Evolutionary conservation across 2,329 filamentous ascomycete species (phyloP).

Genomic region (Geoglossum cookeanum): DNA sequence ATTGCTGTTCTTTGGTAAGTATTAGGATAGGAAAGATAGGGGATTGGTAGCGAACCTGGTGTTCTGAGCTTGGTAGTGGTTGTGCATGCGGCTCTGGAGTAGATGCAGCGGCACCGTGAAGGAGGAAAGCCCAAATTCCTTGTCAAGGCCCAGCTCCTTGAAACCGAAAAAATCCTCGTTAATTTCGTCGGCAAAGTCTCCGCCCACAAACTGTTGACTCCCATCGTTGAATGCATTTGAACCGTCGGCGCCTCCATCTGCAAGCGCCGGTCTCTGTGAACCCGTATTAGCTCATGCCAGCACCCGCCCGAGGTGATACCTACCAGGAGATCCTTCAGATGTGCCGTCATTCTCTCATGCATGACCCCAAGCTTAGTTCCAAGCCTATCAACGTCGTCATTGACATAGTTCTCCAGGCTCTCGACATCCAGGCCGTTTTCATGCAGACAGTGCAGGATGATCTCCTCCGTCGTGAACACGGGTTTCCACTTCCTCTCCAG

Average conservation of each 20-base stretch:
- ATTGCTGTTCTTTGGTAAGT: constrained; percentile 27
- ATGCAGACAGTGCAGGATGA: constrained; percentile 66
- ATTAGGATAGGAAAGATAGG: constrained; percentile 6
- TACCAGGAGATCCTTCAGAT: constrained; percentile 72
- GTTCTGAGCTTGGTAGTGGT: constrained; percentile 61
- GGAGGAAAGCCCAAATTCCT: constrained; percentile 72
- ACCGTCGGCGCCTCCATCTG: constrained; percentile 63
- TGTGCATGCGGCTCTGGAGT: constrained; percentile 77
- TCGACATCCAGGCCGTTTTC: constrained; percentile 73
- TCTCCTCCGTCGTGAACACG: constrained; percentile 66
- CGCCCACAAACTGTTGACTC: constrained; percentile 89
- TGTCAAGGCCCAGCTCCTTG: constrained; percentile 80
- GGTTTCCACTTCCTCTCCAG: constrained; percentile 32
- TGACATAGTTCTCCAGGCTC: constrained; percentile 66
- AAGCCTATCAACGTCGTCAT: constrained; percentile 81
- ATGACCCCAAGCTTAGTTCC: constrained; percentile 60
- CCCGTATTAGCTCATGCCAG: background rate
- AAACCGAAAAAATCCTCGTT: constrained; percentile 99
- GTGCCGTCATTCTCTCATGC: constrained; percentile 85
- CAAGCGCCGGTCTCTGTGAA: constrained; percentile 54
- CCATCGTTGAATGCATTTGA: constrained; percentile 87
- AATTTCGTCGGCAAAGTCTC: constrained; percentile 93
- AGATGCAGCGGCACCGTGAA: constrained; percentile 87
- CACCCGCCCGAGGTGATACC: constrained; percentile 8
- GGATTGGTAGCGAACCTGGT: constrained; percentile 28